Base-by-base conservation (phyloP, 257 asterid species). In the Lantana camara region DNA sequence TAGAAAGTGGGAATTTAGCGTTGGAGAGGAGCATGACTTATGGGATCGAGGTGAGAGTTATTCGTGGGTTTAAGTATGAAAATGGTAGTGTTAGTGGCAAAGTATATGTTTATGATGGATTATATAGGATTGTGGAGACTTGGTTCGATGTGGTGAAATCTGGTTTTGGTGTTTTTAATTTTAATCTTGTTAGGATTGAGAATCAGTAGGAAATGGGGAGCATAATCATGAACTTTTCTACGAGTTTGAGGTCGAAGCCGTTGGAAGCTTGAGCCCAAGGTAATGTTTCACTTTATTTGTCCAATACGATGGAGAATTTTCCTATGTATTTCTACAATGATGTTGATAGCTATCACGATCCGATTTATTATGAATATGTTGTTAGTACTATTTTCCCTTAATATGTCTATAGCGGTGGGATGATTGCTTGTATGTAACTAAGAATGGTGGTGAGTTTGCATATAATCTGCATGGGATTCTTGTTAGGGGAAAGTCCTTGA, bases 1-100 rank as follows among this genome's bases (percentile, higher is more conserved):
- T 92, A 58, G 97, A 89, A 67, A 64, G 78, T 22, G 98, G 98
- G 47, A 92, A 92, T 63, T 75, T 89, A 74, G 97, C 93, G 0
- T 23, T 89, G 80, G 98, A 89, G 70, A 79, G 93, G 80, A 92
- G 97, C 67, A 86, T 85, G 98, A 51, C 60, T n/a, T n/a, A n/a
- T n/a, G n/a, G n/a, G n/a, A n/a, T n/a, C n/a, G n/a, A n/a, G n/a
- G n/a, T n/a, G n/a, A 80, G 96, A 37, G 98, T 92, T 9, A 81
- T 92, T 34, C 88, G 97, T 0, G 98, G 98, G 5, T 77, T 87
- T 46, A 87, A 74, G 55, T 88, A 88, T 11, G 89, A 89, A 56
- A 91, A 90, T n/a, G n/a, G n/a, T 4, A 76, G 93, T 76, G 79
- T 77, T 44, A 83, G 83, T 63, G 89, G 86, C 30, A 87, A 87